Percentiles rank a stretch among this genome's conserved stretches.
Conservation (phyloP, 352 stramenopile species). For the Phytopythium kandeliae region DNA sequence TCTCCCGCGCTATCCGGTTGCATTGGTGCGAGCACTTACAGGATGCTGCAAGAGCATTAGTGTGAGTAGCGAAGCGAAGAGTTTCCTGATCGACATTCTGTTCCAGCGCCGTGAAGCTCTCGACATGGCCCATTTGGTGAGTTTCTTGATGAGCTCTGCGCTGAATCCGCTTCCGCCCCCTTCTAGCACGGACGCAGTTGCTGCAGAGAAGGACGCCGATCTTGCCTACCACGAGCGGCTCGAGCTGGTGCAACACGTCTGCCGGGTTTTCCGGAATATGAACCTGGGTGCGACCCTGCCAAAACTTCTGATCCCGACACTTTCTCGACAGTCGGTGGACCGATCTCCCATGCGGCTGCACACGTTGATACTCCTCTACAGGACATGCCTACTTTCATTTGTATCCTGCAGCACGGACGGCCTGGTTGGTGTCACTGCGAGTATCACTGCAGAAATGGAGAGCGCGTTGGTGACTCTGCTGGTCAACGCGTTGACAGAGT, state of each 20-base stretch:
- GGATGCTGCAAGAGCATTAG: conserved; percentile 67
- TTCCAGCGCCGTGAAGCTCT: conserved; percentile 54
- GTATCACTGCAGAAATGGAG: conserved; percentile 29
- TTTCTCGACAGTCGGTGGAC: conserved; percentile 38
- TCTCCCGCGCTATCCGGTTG: conserved; percentile 59
- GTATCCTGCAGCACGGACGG: conserved; percentile 2
- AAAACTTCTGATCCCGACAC: conserved; percentile 60
- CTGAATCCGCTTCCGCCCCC: conserved; percentile 17
- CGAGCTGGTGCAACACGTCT: conserved; percentile 58
- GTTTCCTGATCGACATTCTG: conserved; percentile 77
- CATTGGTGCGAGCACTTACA: conserved; percentile 57
- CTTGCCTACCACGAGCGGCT: conserved; percentile 36
- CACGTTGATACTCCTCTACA: conserved; percentile 56
- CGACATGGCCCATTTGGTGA: conserved; percentile 71
- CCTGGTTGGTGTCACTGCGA: background rate
- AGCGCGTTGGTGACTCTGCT: conserved; percentile 18
- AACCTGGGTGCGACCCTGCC: conserved; percentile 58
- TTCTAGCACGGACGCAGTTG: conserved; percentile 6
- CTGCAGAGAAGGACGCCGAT: conserved; percentile 2
- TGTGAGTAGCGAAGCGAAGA: conserved; percentile 69
- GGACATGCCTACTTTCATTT: conserved; percentile 40
- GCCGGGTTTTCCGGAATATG: conserved; percentile 53
- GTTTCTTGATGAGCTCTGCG: conserved; percentile 73
- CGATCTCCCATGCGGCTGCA: conserved; percentile 41
- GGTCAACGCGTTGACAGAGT: conserved; percentile 7